Evolutionary conservation across 305 asterid genomes (phyloP), one percentile per base, ranked within the genome.

Genomic region (Petunia hybrid): DNA sequence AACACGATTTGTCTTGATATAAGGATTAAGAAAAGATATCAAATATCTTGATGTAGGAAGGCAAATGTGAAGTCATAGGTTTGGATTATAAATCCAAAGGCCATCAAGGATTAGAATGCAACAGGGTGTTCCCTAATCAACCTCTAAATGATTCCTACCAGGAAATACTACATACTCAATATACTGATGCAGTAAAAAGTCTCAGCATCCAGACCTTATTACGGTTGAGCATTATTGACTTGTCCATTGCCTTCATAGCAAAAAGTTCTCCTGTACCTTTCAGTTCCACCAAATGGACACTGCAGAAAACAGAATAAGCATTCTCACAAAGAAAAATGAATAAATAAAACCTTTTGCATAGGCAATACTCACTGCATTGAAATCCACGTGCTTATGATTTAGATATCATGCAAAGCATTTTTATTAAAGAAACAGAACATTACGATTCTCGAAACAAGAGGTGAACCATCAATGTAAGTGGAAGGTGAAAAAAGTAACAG

Each of bases 241-340:
- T 97, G 80, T 97, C 99, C 99, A 97, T 97, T 80, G 99, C 99
- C 89, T 97, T 97, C 99, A 97, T 97, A 67, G 99, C 99, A 83
- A 89, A 97, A 79, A 93, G 82, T 76, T 88, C 90, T 80, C 93
- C 97, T 8, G 90, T 87, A 66, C 95, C 94, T 78, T 87, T 90
- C 79, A 97, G 87, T 88, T 97, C 99, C 91, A 97, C 99, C 97
- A 97, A 87, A 91, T 97, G 99, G 85, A 97, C 99, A 88, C 99
- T 97, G 93, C 91, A 90, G 75, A 69, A 81, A 71, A 77, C 31
- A 70, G 65, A 75, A 73, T 13, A 51, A 73, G 7, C 8, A 40
- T 46, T 51, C 76, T 68, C 40, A 48, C 40, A 59, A 42, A n/a
- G 51, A 62, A 59, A 68, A 60, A 63, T 8, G 31, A 22, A 22